A percentile compares a stretch with the other conserved stretches of the same genome.
These are phyloP conservation scores for Pseudopithomyces chartarum DNA, from an alignment of 2,329 filamentous ascomycete species.

Conservation along the genomic window DNA sequence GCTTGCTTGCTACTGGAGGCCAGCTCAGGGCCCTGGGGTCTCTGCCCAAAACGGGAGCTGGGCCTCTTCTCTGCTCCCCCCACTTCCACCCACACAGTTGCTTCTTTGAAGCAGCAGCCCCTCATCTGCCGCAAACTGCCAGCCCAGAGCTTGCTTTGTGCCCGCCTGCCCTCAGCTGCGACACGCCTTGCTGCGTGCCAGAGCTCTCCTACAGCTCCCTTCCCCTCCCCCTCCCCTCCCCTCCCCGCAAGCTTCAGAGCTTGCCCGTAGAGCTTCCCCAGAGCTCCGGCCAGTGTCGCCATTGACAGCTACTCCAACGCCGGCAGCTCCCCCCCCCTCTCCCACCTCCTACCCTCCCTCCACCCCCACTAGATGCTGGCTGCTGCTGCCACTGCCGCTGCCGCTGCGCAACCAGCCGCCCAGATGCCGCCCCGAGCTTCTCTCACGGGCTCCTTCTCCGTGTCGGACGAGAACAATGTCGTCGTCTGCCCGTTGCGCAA, in stretches of 20 bases:
- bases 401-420: too few relatives aligned
- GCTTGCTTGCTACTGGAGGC: too few relatives aligned
- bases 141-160: slow-evolving; percentile 20
- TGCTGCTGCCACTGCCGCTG: slow-evolving; percentile 30
- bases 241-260: too few relatives aligned
- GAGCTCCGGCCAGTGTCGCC: slow-evolving; percentile 16
- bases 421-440: slow-evolving; percentile 86
- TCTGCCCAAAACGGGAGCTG: not conserved
- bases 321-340: slow-evolving; percentile 7
- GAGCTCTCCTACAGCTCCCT: slow-evolving; percentile 4
- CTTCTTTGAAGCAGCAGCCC: slow-evolving; percentile 8
- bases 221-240: too few relatives aligned
- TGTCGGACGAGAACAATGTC: slow-evolving; percentile 91
- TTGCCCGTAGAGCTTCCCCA: slow-evolving; percentile 10
- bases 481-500: slow-evolving; percentile 95
- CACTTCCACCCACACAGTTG: slow-evolving; percentile 3
- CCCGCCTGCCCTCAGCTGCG: slow-evolving; percentile 5
- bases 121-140: slow-evolving; percentile 20
- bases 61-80: not conserved
- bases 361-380: slow-evolving; percentile 47
- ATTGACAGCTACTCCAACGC: slow-evolving; percentile 15
- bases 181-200: not conserved
- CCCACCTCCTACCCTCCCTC: slow-evolving; percentile 8
- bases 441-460: slow-evolving; percentile 87
- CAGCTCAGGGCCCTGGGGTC: too few relatives aligned